Percentiles rank a stretch among this genome's conserved stretches.
Conservation (phyloP, 192 early-diverging fungal species). For the Entophlyctis helioformis region DNA sequence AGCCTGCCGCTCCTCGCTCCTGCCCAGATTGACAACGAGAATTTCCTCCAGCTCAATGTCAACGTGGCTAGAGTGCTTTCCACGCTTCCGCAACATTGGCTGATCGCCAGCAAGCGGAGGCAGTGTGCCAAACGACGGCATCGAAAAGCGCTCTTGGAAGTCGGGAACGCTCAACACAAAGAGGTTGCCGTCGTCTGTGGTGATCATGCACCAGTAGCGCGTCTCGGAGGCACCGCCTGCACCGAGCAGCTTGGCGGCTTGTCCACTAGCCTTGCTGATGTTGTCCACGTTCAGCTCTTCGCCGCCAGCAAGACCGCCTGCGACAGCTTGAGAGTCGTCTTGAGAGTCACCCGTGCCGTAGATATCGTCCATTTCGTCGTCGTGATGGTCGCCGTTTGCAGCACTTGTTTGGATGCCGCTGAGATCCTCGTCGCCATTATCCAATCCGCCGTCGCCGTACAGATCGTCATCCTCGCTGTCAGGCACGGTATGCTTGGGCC, state of each 20-base stretch:
- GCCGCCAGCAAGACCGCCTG: no score
- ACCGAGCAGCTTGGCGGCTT: no score
- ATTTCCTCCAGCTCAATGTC: conserved; percentile 57
- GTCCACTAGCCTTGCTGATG: no score
- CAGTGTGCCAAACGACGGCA: conserved; percentile 44
- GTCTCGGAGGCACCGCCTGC: no score
- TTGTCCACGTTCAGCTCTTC: no score
- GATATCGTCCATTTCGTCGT: conserved; percentile 39
- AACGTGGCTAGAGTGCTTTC: conserved; percentile 1
- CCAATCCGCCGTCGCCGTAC: conserved; percentile 23
- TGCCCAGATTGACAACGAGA: conserved; percentile 52
- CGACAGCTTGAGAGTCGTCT: no score
- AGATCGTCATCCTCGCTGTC: conserved; percentile 12
- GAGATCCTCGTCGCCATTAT: conserved; percentile 11
- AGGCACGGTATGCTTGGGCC: no score
- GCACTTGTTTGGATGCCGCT: no score
- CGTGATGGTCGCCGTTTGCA: no score
- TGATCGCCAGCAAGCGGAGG: conserved; percentile 43
- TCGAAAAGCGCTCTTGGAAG: conserved; percentile 31
- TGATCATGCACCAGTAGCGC: no score
- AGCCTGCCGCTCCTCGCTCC: conserved; percentile 22
- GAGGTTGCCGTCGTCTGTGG: no score
- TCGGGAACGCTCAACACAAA: conserved; percentile 18
- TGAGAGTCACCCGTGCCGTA: conserved; percentile 25
- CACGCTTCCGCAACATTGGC: conserved; percentile 4